These are phyloP conservation scores for Globisporangium okanoganense DNA, from an alignment of 352 stramenopile genomes.

Conservation along the genomic window DNA sequence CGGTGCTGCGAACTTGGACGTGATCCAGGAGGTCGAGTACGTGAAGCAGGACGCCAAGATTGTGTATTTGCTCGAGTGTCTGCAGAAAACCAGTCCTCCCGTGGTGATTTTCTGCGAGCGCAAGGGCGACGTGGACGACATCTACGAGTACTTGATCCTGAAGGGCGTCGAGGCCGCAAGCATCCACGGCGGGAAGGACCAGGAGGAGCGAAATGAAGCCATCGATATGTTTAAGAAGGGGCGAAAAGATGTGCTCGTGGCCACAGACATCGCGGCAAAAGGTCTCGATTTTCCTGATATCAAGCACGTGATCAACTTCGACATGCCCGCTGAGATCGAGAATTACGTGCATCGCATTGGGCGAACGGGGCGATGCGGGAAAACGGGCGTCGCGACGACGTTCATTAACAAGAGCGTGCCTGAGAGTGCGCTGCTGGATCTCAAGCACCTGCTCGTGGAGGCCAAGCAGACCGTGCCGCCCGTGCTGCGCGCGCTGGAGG, in stretches of 20 bases:
- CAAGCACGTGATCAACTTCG: slow-evolving; percentile 99
- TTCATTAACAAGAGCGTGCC: slow-evolving; percentile 98
- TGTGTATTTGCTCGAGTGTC: slow-evolving; percentile 97
- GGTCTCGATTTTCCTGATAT: slow-evolving; percentile 99
- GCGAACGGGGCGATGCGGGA: slow-evolving; percentile 96
- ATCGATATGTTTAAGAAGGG: slow-evolving; percentile 94
- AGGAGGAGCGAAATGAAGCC: slow-evolving; percentile 96
- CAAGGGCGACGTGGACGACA: slow-evolving; percentile 98
- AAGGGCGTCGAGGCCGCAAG: slow-evolving; percentile 95
- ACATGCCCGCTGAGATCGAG: slow-evolving; percentile 99
- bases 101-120: slow-evolving; percentile 98
- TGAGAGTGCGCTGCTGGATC: slow-evolving; percentile 95
- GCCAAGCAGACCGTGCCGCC: slow-evolving; percentile 98
- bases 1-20: slow-evolving; percentile 97
- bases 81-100: slow-evolving; percentile 98
- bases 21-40: slow-evolving; percentile 99
- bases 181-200: slow-evolving; percentile 98
- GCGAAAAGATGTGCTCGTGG: slow-evolving; percentile 96
- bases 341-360: slow-evolving; percentile 99
- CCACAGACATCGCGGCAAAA: slow-evolving; percentile 98
- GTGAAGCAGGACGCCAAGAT: slow-evolving; percentile 99
- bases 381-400: slow-evolving; percentile 97
- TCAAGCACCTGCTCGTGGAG: slow-evolving; percentile 98
- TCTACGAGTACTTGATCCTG: slow-evolving; percentile 98
- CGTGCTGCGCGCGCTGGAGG: slow-evolving; percentile 96